Evolutionary conservation across 1,139 yeast species (phyloP), one percentile per base, ranked within the genome.

Genomic region (Blastobotrys capitulatus): DNA sequence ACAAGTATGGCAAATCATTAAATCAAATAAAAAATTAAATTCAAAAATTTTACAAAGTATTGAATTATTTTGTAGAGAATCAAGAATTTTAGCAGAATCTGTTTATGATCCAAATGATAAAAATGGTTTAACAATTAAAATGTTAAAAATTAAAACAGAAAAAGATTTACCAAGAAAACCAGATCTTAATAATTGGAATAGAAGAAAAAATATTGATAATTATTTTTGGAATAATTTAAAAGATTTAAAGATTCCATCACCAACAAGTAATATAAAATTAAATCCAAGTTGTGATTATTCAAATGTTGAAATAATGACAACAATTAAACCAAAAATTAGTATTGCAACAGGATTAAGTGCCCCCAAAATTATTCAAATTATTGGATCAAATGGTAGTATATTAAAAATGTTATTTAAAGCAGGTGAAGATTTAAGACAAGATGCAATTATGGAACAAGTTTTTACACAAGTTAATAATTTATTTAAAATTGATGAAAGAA

Each of bases 371-470:
- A 73, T 82, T 44, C 75, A 71, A 1, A 70, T 86, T 48, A 52
- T 51, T 0, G 67, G 83, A 18, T 72, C 80, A 0, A 77, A 80
- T 60, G 97, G 97, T 0, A 57, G 65, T 0, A 60, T 54, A 0
- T 83, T 79, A 52, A 78, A 72, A 50, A 75, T 83, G 61, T 70
- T 92, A 19, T 71, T 89, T 57, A 94, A 94, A 61, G 86, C 88
- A 4, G 78, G 87, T 6, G 98, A 94, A 67, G 98, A 94, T 66
- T 69, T 92, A 49, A 72, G 98, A 49, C 98, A 94, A 66, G 99
- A 94, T 67, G 86, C 95, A 0, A 87, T 92, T 53, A 94, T 94
- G 98, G 95, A 90, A 63, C 98, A 92, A 63, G 97, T 92, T 1
- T 94, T 94, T 65, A 84, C 76, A 26, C 87, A 89, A 62, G 96